Percentiles rank a stretch among this genome's conserved stretches.
Conservation (phyloP, 805 yeast genomes). For the Hanseniaspora lachancei region DNA sequence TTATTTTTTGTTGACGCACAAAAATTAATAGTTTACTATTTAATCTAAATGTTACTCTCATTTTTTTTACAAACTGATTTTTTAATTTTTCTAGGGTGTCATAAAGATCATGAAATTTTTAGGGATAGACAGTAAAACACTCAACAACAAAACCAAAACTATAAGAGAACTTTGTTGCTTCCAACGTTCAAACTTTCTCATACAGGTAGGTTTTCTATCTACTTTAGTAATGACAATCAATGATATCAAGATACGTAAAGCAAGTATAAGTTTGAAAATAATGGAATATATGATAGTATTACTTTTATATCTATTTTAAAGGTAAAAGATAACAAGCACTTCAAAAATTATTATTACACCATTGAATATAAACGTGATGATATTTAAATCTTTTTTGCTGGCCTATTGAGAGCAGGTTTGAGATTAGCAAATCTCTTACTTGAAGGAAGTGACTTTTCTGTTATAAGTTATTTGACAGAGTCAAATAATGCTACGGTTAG, state of each 20-base stretch:
- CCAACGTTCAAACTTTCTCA: no score
- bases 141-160: no score
- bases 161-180: no score
- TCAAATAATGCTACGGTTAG: neutral
- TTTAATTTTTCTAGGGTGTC: no score
- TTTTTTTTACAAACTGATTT: no score
- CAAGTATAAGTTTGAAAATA: neutral
- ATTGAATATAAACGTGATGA: constrained; percentile 22
- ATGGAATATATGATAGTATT: neutral
- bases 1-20: no score
- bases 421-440: constrained; percentile 6
- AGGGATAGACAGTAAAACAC: no score
- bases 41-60: no score
- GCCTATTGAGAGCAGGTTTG: constrained; percentile 14
- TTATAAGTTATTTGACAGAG: neutral
- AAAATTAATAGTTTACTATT: no score
- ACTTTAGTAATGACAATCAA: neutral
- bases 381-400: constrained; percentile 19
- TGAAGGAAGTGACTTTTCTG: neutral
- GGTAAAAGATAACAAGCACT: neutral
- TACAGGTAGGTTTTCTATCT: no score
- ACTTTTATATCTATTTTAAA: neutral
- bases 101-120: no score
- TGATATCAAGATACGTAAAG: neutral
- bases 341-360: neutral